phyloP scores from a whole-genome alignment of 495 filamentous ascomycete genomes.

The Penicillium steckii region DNA sequence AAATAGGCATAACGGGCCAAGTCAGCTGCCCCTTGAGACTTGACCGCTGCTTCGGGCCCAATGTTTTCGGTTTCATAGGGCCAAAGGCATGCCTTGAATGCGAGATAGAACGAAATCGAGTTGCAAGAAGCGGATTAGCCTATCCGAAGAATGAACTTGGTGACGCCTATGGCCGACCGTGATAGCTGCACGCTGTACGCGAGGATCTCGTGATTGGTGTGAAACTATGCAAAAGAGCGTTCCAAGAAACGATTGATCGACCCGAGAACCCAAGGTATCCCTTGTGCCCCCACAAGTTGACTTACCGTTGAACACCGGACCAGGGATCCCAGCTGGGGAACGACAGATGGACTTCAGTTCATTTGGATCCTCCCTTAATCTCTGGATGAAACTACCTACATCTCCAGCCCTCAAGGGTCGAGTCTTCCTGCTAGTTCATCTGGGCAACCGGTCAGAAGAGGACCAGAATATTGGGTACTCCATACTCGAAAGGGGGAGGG shows the following conservation, averaged over 20 bases:
- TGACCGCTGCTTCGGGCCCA: neutral
- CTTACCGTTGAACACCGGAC: neutral
- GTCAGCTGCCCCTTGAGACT: neutral
- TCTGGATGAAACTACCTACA: too few species aligned
- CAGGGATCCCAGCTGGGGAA: conserved; percentile 2
- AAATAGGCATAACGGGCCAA: neutral
- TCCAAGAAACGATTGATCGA: conserved; percentile 12
- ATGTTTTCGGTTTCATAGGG: neutral
- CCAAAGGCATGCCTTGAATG: neutral
- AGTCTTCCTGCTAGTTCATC: too few species aligned
- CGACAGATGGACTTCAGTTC: neutral
- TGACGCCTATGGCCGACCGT: conserved; percentile 9
- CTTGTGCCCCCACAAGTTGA: conserved; percentile 9
- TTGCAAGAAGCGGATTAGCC: neutral
- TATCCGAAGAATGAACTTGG: neutral
- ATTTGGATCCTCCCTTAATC: too few species aligned
- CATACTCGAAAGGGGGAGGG: neutral
- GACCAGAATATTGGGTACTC: too few species aligned
- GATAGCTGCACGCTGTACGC: conserved; percentile 3
- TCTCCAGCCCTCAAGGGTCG: too few species aligned
- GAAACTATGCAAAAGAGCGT: conserved; percentile 2
- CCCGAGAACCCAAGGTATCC: conserved; percentile 20
- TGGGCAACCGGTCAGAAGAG: too few species aligned
- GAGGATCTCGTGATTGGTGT: conserved; percentile 9
- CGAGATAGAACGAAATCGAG: neutral